A percentile compares a stretch with the other conserved stretches of the same genome.
phyloP scores from a whole-genome alignment of 257 asterid genomes.

The Cruciata laevipes region DNA sequence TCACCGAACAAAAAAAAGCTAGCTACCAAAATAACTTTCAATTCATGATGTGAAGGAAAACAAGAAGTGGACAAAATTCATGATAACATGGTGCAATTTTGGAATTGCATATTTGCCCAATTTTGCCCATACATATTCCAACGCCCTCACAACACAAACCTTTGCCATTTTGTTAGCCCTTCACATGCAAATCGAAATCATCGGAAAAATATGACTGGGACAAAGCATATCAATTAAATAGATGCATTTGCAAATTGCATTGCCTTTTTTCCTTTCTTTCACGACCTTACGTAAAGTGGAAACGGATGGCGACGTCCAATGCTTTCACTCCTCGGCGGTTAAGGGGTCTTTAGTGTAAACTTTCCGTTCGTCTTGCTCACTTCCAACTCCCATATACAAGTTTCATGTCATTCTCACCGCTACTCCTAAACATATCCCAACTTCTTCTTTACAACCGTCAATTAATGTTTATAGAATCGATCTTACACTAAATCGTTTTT shows the following conservation, averaged over 20 bases:
- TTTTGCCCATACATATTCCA: neutral
- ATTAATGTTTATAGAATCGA: no score
- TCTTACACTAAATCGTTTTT: no score
- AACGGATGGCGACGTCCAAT: neutral
- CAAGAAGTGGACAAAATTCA: neutral
- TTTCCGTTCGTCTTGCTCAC: neutral
- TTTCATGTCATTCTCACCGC: neutral
- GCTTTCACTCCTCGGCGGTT: neutral
- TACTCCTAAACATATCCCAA: neutral
- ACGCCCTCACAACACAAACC: neutral
- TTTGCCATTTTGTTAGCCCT: neutral
- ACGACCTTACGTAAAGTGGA: neutral
- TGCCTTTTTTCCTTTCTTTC: neutral
- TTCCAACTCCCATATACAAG: neutral
- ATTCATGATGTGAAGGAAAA: no score
- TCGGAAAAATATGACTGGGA: neutral
- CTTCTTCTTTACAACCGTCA: neutral
- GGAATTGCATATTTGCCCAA: neutral
- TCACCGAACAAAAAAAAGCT: no score
- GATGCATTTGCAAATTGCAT: neutral
- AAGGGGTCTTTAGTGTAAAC: neutral
- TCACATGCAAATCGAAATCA: neutral
- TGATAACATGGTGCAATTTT: neutral
- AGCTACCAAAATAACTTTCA: no score
- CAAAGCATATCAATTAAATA: neutral